Percentiles rank a stretch among this genome's conserved stretches.
phyloP scores from a whole-genome alignment of 306 rosid species.

The Betula pendula region DNA sequence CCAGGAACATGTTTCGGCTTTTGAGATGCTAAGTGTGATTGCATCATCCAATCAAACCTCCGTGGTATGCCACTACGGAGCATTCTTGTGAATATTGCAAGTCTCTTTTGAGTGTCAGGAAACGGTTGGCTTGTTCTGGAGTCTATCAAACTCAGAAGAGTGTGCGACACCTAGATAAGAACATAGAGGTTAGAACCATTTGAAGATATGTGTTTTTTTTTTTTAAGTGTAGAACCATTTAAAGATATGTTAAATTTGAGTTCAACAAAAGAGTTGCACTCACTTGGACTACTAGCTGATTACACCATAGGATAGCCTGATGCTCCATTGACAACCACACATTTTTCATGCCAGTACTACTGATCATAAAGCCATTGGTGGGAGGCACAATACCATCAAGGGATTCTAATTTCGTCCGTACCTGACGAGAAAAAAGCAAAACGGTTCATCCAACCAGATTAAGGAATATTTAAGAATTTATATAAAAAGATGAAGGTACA shows the following conservation, averaged over 20 bases:
- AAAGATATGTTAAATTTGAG: conserved; percentile 25
- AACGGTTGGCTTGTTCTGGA: conserved; percentile 75
- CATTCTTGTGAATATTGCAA: conserved; percentile 68
- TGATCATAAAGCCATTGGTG: conserved; percentile 95
- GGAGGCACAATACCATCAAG: conserved; percentile 95
- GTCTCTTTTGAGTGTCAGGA: conserved; percentile 60
- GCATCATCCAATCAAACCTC: conserved; percentile 62
- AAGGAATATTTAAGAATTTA: conserved; percentile 25
- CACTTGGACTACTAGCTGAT: conserved; percentile 91
- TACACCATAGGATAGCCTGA: conserved; percentile 97
- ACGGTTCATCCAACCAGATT: conserved; percentile 18
- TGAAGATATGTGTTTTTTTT: conserved; percentile 27
- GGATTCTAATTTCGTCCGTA: conserved; percentile 75
- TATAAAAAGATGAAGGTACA: conserved; percentile 12
- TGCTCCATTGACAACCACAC: conserved; percentile 99
- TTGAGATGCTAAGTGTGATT: conserved; percentile 44
- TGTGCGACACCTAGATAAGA: conserved; percentile 80
- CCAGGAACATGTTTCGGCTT: conserved; percentile 55
- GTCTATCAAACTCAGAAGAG: conserved; percentile 89
- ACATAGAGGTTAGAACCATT: conserved; percentile 39
- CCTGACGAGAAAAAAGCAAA: conserved; percentile 49
- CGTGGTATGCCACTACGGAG: conserved; percentile 81
- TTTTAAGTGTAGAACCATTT: conserved; percentile 35
- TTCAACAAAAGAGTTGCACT: conserved; percentile 34
- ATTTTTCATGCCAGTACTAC: conserved; percentile 88